Percentiles rank a stretch among this genome's conserved stretches.
phyloP scores from a whole-genome alignment of 2,329 filamentous ascomycete genomes.

The Dothidotthia symphoricarpi region DNA sequence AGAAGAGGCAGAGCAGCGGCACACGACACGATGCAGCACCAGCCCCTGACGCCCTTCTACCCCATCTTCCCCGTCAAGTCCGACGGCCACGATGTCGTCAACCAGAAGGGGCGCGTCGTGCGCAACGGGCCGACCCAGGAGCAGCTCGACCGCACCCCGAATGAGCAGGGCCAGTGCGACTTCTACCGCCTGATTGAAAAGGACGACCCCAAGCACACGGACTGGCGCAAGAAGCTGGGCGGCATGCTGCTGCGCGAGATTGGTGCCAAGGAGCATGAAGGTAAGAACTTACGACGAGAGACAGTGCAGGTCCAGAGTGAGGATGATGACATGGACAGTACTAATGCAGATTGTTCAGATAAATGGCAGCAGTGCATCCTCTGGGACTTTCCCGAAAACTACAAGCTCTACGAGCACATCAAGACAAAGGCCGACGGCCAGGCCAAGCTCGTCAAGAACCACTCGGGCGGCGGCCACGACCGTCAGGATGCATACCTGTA shows the following conservation, averaged over 20 bases:
- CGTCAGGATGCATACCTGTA: conserved; percentile 61
- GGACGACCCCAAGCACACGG: conserved; percentile 54
- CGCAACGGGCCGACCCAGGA: conserved; percentile 54
- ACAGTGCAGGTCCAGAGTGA: no score
- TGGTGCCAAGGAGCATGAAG: conserved; percentile 38
- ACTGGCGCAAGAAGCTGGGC: conserved; percentile 59
- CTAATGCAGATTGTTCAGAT: no score
- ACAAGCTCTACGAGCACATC: conserved; percentile 59
- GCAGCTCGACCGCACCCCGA: conserved; percentile 53
- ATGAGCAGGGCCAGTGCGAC: conserved; percentile 54
- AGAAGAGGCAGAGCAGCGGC: no score
- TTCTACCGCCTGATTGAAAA: conserved; percentile 54
- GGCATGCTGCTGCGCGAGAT: conserved; percentile 58
- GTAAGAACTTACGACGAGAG: no score
- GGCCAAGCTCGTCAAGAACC: conserved; percentile 50
- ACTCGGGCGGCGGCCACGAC: conserved; percentile 53
- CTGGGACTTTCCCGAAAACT: conserved; percentile 55
- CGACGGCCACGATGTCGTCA: conserved; percentile 51
- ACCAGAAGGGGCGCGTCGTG: conserved; percentile 49
- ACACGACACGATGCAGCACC: conserved; percentile 34
- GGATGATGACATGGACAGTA: no score
- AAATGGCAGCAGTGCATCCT: conserved; percentile 50
- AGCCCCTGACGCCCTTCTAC: conserved; percentile 47
- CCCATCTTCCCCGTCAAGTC: conserved; percentile 50
- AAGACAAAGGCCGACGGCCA: conserved; percentile 53